Evolutionary conservation across 441 rosid genomes (phyloP), one percentile per base, ranked within the genome.

Genomic region (Mallotus repandus): DNA sequence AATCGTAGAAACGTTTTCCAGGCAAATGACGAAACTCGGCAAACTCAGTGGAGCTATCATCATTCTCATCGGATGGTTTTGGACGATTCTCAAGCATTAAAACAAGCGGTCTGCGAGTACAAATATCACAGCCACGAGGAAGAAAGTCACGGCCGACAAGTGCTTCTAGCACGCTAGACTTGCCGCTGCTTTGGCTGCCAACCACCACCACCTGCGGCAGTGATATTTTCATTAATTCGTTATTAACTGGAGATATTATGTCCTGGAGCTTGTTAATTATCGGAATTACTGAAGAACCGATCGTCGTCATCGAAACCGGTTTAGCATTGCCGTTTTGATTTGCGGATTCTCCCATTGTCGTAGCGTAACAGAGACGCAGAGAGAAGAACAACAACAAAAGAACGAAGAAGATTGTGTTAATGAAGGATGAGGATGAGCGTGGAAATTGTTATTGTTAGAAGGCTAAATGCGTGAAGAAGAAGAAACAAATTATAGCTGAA

Each of bases 171-270:
- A 90, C 96, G 80, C 93, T 89, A 11, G 96, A 90, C 82, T 90
- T 90, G 41, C 96, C 96, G 69, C 96, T 90, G 77, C 93, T 90
- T 80, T 90, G 93, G 66, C 96, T 87, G 4, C 96, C 96, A 15
- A 90, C 90, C 12, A 88, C 93, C 15, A 84, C 93, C 7, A 90
- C 88, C 63, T 87, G 89, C 25, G 95, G 93, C 74, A 88, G 75
- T 64, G 81, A 80, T 58, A 88, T 81, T 15, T 79, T 74, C 14
- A 75, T 74, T 60, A 77, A 55, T 11, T 88, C 84, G 66, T 59
- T 57, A 5, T 81, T 85, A 0, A 87, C 66, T 8, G 73, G 74
- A 21, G 81, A 66, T 5, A 85, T 15, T 54, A 85, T 85, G 63
- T 85, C 85, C 50, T 83, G 84, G 11, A 85, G 77, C 76, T 73